A percentile compares a stretch with the other conserved stretches of the same genome.
phyloP scores from a whole-genome alignment of 139 green algal species.

The Chlamydomonas sp. region DNA sequence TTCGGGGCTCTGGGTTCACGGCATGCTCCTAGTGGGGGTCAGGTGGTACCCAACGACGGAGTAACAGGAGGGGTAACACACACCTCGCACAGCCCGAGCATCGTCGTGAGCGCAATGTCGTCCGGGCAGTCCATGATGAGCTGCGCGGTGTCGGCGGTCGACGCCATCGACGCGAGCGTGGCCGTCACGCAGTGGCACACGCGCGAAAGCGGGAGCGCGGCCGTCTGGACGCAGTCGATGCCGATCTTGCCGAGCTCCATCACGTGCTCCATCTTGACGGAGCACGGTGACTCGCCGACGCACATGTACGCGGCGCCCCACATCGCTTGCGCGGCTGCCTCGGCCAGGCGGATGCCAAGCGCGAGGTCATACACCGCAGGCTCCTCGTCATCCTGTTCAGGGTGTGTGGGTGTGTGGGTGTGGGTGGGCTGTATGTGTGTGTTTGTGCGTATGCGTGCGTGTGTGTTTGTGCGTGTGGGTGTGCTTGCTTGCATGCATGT shows the following conservation, averaged over 20 bases:
- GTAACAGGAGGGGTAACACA: no score
- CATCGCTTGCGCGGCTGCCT: constrained; percentile 54
- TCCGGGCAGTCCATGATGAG: constrained; percentile 46
- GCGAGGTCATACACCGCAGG: constrained; percentile 29
- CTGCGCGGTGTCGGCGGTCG: constrained; percentile 34
- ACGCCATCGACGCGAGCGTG: constrained; percentile 44
- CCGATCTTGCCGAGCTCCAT: constrained; percentile 42
- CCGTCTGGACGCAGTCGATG: constrained; percentile 39
- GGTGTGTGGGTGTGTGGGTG: no score
- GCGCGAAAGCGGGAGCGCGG: constrained; percentile 32
- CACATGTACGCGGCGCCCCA: constrained; percentile 64
- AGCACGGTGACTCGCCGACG: constrained; percentile 31
- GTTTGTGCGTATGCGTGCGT: no score
- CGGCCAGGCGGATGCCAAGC: constrained; percentile 49
- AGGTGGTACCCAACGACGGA: no score
- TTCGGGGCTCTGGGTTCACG: no score
- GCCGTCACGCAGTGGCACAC: constrained; percentile 47
- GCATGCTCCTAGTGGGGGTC: no score
- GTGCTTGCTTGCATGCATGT: no score
- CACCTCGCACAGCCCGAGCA: constrained; percentile 43
- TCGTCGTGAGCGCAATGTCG: constrained; percentile 32
- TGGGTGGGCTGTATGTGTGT: no score
- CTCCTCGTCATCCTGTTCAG: neutral
- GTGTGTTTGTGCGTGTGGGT: no score
- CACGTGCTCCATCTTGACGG: constrained; percentile 46